Base-by-base conservation (phyloP, 768 basidiomycete genomes). In the Termitomyces sp. region DNA sequence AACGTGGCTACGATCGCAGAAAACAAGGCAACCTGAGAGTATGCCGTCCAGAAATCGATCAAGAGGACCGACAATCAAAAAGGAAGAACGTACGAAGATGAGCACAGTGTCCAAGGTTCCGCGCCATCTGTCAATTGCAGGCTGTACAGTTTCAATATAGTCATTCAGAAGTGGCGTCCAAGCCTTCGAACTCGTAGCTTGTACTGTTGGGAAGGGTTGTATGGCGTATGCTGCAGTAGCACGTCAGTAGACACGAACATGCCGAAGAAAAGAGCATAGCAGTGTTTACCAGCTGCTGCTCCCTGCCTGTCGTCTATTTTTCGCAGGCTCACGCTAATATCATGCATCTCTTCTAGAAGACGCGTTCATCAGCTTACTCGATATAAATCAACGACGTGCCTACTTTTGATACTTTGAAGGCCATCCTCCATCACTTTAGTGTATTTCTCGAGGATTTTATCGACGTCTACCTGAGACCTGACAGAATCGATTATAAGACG, bases 1-100 rank as follows among this genome's bases (percentile, higher is more conserved):
- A 65, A 65, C 0, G 64, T 49, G 5, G 64, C 60, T 3, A 65
- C 62, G 20, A 65, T 59, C 3, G 64, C 57, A 22, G 64, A 60
- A 50, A 65, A 65, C 6, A 65, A 51, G n/a, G 58, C 62, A 52
- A 65, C 53, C 64, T 63, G 6, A 38, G 45, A n/a, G 32, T 18
- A 40, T n/a, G n/a, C 7, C 18, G 13, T 36, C 35, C 35, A 41
- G 2, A 41, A 5, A 41, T 30, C 30, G 30, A 30, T 30, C 30
- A 36, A 53, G n/a, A 11, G 2, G 35, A 20, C 6, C 9, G n/a
- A 11, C 41, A n/a, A n/a, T 18, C n/a, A 16, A 20, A n/a, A 38
- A 35, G 16, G 8, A 18, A 9, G 11, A 20, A 44, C 57, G 8
- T 30, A 63, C 62, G 35, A 63, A 63, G 11, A 63, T 55, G 18